A percentile compares a stretch with the other conserved stretches of the same genome.
Evolutionary conservation across 805 yeast genomes (phyloP).

Genomic region (Kregervanrija pseudodelftensis): DNA sequence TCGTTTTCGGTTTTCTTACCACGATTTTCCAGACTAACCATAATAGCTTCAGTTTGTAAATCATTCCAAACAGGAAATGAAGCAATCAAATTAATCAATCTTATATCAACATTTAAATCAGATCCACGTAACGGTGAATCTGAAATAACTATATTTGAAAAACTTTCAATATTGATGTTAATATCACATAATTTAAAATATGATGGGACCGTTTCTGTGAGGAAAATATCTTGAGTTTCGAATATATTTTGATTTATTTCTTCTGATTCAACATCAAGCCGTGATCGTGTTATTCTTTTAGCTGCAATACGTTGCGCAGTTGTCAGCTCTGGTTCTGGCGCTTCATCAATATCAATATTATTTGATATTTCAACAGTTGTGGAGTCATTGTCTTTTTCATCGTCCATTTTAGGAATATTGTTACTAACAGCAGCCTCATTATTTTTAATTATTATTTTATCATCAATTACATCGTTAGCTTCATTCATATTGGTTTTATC

Average conservation of each 20-base stretch:
- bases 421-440: not conserved
- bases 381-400: too few species aligned
- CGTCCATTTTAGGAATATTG: not conserved
- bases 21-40: conserved; percentile 15
- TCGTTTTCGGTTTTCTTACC: conserved; percentile 4
- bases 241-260: conserved; percentile 11
- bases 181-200: conserved; percentile 25
- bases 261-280: conserved; percentile 11
- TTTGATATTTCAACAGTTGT: too few species aligned
- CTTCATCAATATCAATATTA: not conserved
- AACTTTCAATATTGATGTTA: conserved; percentile 34
- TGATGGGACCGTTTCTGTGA: conserved; percentile 10
- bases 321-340: conserved; percentile 5
- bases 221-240: conserved; percentile 13
- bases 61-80: conserved; percentile 15
- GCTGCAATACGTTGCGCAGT: conserved; percentile 16
- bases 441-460: not conserved
- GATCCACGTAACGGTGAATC: too few species aligned
- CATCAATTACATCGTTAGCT: too few species aligned
- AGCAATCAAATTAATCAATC: not conserved
- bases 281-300: conserved; percentile 15
- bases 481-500: not conserved
- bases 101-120: not conserved
- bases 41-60: conserved; percentile 16
- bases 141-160: conserved; percentile 31